phyloP scores from a whole-genome alignment of 192 early-diverging fungal genomes.

The Entomortierella chlamydospora region DNA sequence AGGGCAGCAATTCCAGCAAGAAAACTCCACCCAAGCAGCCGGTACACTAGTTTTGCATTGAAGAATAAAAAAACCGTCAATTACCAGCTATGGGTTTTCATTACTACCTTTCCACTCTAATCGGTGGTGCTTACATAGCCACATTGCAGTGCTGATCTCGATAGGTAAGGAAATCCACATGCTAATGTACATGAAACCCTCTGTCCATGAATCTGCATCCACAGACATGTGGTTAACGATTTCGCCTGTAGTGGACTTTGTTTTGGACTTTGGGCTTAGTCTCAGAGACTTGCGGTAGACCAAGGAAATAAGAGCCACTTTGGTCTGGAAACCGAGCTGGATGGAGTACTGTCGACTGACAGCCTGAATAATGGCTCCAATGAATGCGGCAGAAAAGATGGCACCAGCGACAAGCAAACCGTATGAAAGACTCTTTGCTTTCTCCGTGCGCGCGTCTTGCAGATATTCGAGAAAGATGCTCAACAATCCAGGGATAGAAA shows the following conservation, averaged over 20 bases:
- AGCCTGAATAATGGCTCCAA: conserved; percentile 25
- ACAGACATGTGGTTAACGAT: conserved; percentile 44
- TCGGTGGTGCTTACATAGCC: conserved; percentile 19
- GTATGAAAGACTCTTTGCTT: neutral
- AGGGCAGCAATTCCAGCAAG: conserved; percentile 26
- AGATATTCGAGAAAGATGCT: conserved; percentile 25
- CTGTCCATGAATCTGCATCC: conserved; percentile 37
- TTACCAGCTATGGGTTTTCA: too few species aligned
- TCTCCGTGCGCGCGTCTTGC: conserved; percentile 15
- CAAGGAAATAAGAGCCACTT: conserved; percentile 75
- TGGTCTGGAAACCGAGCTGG: conserved; percentile 65
- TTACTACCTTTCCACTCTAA: too few species aligned
- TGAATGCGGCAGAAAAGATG: conserved; percentile 13
- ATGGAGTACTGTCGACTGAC: conserved; percentile 15
- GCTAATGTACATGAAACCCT: conserved; percentile 7
- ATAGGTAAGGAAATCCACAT: conserved; percentile 42
- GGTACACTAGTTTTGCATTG: conserved; percentile 14
- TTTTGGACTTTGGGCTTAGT: conserved; percentile 68
- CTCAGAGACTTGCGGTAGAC: conserved; percentile 85
- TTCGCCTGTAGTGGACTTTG: conserved; percentile 33
- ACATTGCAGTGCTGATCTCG: conserved; percentile 34
- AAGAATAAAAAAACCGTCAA: neutral
- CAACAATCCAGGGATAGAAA: conserved; percentile 27
- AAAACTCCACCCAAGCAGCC: conserved; percentile 35
- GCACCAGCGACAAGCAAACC: conserved; percentile 7